These are phyloP conservation scores for Cornus suecica DNA, from an alignment of 148 eudicot genomes.

Conservation along the genomic window DNA sequence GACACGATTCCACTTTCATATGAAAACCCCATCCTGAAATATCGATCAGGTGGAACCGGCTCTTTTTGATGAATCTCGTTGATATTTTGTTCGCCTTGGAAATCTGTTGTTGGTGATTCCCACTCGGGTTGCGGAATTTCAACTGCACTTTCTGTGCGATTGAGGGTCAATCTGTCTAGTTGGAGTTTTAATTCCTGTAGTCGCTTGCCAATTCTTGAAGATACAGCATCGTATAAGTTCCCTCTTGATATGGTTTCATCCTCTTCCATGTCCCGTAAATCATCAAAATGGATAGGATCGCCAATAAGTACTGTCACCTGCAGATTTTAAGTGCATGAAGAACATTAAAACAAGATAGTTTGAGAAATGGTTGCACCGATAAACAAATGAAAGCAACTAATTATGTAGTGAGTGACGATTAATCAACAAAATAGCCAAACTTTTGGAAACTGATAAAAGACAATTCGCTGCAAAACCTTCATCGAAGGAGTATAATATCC, in stretches of 20 bases:
- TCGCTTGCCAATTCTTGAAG: constrained; percentile 65
- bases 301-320: constrained; percentile 91
- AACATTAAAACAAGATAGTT: too few species aligned
- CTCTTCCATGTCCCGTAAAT: constrained; percentile 42
- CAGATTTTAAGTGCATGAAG: constrained; percentile 7
- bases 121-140: constrained; percentile 57
- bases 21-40: constrained; percentile 21
- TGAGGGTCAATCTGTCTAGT: constrained; percentile 58
- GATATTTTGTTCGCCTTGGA: constrained; percentile 11
- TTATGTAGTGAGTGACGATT: too few species aligned
- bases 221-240: constrained; percentile 63
- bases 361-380: too few species aligned
- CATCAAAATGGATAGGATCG: constrained; percentile 80
- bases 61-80: constrained; percentile 18
- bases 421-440: too few species aligned
- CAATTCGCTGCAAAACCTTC: too few species aligned
- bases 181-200: constrained; percentile 57
- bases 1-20: constrained; percentile 45
- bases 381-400: too few species aligned
- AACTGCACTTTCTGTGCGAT: constrained; percentile 56
- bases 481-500: too few species aligned
- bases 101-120: too few species aligned
- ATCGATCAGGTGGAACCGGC: constrained; percentile 18
- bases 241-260: constrained; percentile 41
- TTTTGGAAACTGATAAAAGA: too few species aligned